A percentile compares a stretch with the other conserved stretches of the same genome.
phyloP scores from a whole-genome alignment of 1,139 yeast genomes.

The Sugiyamaella castrensis region DNA sequence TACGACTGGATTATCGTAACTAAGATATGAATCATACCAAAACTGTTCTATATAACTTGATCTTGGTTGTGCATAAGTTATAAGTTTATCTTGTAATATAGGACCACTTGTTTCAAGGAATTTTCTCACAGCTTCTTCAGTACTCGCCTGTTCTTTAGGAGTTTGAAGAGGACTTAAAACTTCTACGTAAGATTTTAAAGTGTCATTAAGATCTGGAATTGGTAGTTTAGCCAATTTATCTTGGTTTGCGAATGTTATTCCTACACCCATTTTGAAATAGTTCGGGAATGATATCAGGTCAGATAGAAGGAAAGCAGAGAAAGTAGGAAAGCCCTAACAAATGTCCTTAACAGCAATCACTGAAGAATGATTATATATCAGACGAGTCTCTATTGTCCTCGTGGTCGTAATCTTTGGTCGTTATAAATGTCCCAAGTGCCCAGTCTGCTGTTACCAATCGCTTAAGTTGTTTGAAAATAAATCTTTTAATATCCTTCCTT shows the following conservation, averaged over 20 bases:
- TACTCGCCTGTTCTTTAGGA: constrained; percentile 60
- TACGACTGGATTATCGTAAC: constrained; percentile 83
- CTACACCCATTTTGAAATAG: constrained; percentile 13
- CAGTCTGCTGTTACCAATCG: too few species aligned
- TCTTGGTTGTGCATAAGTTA: constrained; percentile 59
- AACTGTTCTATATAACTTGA: constrained; percentile 86
- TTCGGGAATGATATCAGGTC: background rate
- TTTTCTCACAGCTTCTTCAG: constrained; percentile 56
- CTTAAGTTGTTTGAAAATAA: too few species aligned
- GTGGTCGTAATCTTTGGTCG: too few species aligned
- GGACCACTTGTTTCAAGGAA: constrained; percentile 60
- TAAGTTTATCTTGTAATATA: constrained; percentile 59
- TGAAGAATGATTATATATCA: too few species aligned
- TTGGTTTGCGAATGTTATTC: constrained; percentile 54
- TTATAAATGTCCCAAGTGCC: too few species aligned
- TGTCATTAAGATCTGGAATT: constrained; percentile 66
- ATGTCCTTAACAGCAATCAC: too few species aligned
- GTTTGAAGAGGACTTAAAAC: constrained; percentile 75
- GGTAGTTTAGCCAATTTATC: constrained; percentile 62
- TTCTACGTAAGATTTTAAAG: constrained; percentile 61
- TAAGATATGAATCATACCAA: constrained; percentile 87
- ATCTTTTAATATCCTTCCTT: too few species aligned
- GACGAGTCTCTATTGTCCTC: too few species aligned
- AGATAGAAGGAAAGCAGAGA: too few species aligned
- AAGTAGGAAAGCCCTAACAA: too few species aligned